Percentiles rank a stretch among this genome's conserved stretches.
Conservation (phyloP, 2,329 filamentous ascomycete species). For the Botrytis medusae region DNA sequence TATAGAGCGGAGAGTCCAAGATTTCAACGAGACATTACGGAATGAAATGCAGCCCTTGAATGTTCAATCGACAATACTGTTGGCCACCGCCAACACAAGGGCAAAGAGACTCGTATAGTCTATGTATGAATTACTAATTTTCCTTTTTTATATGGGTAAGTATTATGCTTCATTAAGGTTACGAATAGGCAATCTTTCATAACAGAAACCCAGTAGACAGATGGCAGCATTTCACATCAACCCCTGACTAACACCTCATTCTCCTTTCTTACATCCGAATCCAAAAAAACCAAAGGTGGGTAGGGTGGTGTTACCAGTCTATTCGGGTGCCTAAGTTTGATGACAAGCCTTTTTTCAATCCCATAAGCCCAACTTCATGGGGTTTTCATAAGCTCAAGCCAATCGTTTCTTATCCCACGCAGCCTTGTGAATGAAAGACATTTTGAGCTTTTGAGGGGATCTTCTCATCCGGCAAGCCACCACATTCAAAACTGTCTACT, state of each 20-base stretch:
- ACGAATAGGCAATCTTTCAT: neutral
- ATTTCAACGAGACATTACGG: neutral
- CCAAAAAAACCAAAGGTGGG: neutral
- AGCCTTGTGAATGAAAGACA: neutral
- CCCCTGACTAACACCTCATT: neutral
- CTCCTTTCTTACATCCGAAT: neutral
- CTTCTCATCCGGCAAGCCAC: neutral
- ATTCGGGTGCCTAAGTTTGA: constrained; percentile 9
- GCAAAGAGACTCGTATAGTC: neutral
- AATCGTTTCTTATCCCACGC: neutral
- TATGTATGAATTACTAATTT: neutral
- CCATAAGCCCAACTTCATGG: neutral
- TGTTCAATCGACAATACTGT: neutral
- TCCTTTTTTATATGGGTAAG: neutral
- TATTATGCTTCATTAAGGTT: neutral
- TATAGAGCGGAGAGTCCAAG: neutral
- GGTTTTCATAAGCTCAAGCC: neutral
- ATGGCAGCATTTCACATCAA: neutral
- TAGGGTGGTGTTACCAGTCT: neutral
- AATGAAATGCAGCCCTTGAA: neutral
- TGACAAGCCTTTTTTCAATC: neutral
- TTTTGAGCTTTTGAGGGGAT: neutral
- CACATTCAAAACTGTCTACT: neutral
- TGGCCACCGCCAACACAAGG: neutral
- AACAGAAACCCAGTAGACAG: neutral